Evolutionary conservation across 176 grass and related monocot species (phyloP), one percentile per base, ranked within the genome.

Genomic region (Luzula sylvatica): DNA sequence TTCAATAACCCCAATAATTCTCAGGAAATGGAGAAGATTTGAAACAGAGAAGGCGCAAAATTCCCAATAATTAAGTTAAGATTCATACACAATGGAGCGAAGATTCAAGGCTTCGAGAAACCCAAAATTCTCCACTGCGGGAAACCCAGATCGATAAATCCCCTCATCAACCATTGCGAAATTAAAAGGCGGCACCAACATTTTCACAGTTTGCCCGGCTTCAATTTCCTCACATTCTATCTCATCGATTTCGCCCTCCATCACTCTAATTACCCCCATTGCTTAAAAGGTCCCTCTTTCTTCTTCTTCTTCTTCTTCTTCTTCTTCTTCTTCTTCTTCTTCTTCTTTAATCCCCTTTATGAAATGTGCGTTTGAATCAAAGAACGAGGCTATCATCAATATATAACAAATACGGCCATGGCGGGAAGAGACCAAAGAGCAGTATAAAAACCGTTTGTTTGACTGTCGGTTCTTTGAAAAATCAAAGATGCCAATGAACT

Each of bases 91-190:
- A 25, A 73, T 51, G 49, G 70, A 73, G 25, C 45, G 29, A 42
- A 73, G 46, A 45, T 54, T 54, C 21, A 73, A 54, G 15, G 38
- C 28, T 35, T 73, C 25, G 15, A 73, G 42, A 29, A 73, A 73
- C 12, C 20, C 44, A 14, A 73, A 55, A 44, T 73, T 73, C 35
- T 65, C 70, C 50, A 5, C 14, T 6, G 11, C 65, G 8, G 70
- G 70, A 44, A 73, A 55, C 1, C 70, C 70, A 5, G 70, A 73
- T 14, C 70, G 70, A 58, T 73, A 73, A 53, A 73, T 65, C 1
- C 58, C 49, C 20, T 55, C 38, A 32, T 73, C 70, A 12, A 65
- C 70, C 70, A 65, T 63, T 53, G 58, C 70, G 21, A 73, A 73
- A 54, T 73, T 73, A 23, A 12, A 46, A 18, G 59, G 58, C 11